Percentiles rank a stretch among this genome's conserved stretches.
These are phyloP conservation scores for Suillus alpinus DNA, from an alignment of 768 basidiomycete genomes.

Conservation along the genomic window DNA sequence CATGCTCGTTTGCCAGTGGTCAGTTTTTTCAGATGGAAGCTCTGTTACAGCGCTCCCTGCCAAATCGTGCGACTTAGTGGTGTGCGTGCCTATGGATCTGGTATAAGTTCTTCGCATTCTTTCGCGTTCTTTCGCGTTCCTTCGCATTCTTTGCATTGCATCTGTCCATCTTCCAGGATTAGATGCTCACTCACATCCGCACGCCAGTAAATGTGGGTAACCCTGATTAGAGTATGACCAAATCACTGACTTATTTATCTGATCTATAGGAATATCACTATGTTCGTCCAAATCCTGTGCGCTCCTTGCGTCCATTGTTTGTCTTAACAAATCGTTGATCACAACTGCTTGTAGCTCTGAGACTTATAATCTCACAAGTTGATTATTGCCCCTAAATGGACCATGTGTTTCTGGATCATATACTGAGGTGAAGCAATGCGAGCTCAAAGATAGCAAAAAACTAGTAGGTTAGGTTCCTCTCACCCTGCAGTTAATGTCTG, in stretches of 20 bases:
- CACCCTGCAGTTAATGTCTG: slow-evolving; percentile 49
- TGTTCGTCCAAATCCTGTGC: background rate
- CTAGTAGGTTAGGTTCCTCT: background rate
- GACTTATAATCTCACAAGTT: background rate
- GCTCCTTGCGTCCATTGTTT: background rate
- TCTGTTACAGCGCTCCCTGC: background rate
- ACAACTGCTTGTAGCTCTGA: background rate
- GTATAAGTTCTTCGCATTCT: background rate
- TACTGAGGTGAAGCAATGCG: background rate
- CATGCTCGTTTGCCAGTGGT: background rate
- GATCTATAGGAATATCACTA: background rate
- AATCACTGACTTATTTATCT: background rate
- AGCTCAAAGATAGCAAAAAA: background rate
- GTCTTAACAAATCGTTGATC: background rate
- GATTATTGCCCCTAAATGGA: background rate
- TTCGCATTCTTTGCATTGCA: background rate
- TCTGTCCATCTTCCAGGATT: background rate
- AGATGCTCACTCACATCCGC: background rate
- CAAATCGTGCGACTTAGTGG: background rate
- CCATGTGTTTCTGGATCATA: background rate
- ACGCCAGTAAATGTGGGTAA: background rate
- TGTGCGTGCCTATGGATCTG: background rate
- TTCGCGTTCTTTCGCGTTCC: too few relatives aligned
- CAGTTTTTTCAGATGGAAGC: background rate
- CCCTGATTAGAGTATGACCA: background rate